A percentile compares a stretch with the other conserved stretches of the same genome.
Evolutionary conservation across 75 land plant species (phyloP).

Genomic region (Pinus taeda): DNA sequence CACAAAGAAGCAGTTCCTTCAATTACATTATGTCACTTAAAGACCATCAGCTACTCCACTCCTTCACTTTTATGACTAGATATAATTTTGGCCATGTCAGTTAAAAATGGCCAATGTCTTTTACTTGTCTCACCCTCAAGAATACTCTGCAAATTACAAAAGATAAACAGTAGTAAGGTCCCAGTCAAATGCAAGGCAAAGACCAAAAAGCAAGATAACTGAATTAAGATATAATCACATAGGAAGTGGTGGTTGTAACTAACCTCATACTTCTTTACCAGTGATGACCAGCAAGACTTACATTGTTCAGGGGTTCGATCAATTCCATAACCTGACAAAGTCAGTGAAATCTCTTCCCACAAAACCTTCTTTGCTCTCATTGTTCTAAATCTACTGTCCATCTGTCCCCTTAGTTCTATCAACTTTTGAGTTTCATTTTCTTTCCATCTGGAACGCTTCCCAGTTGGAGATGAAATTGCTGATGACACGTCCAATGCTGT

Average conservation of each 20-base stretch:
- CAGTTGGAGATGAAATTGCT: background rate
- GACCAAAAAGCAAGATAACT: background rate
- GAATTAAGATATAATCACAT: background rate
- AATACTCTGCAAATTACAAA: background rate
- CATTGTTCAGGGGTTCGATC: conserved; percentile 40
- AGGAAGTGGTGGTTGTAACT: background rate
- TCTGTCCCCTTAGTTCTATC: conserved; percentile 23
- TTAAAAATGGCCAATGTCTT: conserved; percentile 6
- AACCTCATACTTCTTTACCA: conserved; percentile 40
- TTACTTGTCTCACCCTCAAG: background rate
- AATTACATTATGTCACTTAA: background rate
- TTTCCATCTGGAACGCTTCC: conserved; percentile 18
- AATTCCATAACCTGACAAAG: conserved; percentile 17
- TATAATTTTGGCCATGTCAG: background rate
- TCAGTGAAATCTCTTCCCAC: conserved; percentile 29
- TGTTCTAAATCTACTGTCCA: conserved; percentile 19
- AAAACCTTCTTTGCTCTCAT: conserved; percentile 15
- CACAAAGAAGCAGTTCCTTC: background rate
- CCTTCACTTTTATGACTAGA: conserved; percentile 2
- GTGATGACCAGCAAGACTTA: conserved; percentile 39
- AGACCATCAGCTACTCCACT: background rate
- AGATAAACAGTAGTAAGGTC: background rate
- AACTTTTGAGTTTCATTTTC: conserved; percentile 22
- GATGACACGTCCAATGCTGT: background rate
- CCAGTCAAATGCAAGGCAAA: background rate